Base-by-base conservation (phyloP, 2,329 filamentous ascomycete genomes). In the Alternaria triticimaculans region DNA sequence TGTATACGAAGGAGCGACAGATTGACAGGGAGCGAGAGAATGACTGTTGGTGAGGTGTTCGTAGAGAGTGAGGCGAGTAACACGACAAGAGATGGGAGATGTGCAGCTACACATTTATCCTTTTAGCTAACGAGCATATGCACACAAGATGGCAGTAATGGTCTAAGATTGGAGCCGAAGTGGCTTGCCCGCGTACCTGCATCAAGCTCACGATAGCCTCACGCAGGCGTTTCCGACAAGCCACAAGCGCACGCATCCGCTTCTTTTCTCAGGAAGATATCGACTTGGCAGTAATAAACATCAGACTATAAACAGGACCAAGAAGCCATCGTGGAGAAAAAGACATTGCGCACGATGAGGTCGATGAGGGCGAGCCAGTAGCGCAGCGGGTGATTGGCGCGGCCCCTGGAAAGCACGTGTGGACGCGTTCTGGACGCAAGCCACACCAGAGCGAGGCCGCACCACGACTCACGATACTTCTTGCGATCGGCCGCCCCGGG, bases 241-340 rank as follows among this genome's bases (percentile, higher is more conserved):
- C 49, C 28, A 51, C 49, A 10, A 33, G 12, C 11, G 1, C 37
- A 41, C 21, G 3, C 12, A 33, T 33, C 6, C 8, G 1, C 4
- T 1, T 33, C 0, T 4, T 18, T 30, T 6, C 18, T 18, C 18
- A n/a, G 3, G 4, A 1, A 2, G 1, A 30, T 0, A 30, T 18
- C 4, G 14, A 51, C 26, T 51, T 8, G 49, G 6, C 8, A 33
- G 3, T 10, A 18, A 14, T 3, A 0, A 9, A 18, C 28, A 51
- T 37, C 11, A 37, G 7, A 1, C 18, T 14, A 37, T 21, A 9
- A 6, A 12, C 12, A 37, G 15, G 5, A 10, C 0, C 1, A 0
- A 8, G 6, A 37, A n/a, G 26, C 12, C 5, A 5, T n/a, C 7
- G 12, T 4, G 11, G 2, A 21, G 18, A 51, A 37, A 37, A 12